Percentiles rank a stretch among this genome's conserved stretches.
Evolutionary conservation across 176 grass and related monocot genomes (phyloP).

Genomic region (Aegilops longissima): DNA sequence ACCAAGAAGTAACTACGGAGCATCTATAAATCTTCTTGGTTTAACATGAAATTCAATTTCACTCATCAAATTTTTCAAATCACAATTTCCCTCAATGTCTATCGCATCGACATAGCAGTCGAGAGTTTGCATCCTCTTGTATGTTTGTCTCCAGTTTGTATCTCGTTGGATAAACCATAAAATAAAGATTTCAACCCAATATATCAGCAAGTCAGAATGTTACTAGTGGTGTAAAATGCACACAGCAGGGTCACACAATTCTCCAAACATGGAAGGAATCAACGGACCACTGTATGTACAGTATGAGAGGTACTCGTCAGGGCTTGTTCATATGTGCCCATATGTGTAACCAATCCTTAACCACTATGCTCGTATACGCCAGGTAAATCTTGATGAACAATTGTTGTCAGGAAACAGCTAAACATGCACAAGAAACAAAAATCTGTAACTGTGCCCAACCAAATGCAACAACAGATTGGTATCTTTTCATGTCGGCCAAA

Average conservation of each 20-base stretch:
- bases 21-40: no score
- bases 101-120: no score
- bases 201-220: no score
- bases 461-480: neutral
- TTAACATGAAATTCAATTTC: no score
- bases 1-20: no score
- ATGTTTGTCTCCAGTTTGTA: neutral
- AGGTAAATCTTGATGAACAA: slow-evolving; percentile 22
- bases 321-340: neutral
- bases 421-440: slow-evolving; percentile 18
- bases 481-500: slow-evolving; percentile 27
- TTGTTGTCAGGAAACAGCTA: slow-evolving; percentile 31
- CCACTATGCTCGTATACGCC: slow-evolving; percentile 15
- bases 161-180: slow-evolving; percentile 8
- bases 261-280: neutral
- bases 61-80: no score
- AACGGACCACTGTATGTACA: neutral
- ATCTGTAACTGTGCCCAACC: neutral
- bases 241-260: neutral
- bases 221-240: no score
- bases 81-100: no score
- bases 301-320: neutral
- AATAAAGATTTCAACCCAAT: slow-evolving; percentile 13
- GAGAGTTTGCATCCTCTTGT: no score
- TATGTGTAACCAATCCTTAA: neutral